Evolutionary conservation across 768 basidiomycete species (phyloP).

Genomic region (Hortiboletus campestris): DNA sequence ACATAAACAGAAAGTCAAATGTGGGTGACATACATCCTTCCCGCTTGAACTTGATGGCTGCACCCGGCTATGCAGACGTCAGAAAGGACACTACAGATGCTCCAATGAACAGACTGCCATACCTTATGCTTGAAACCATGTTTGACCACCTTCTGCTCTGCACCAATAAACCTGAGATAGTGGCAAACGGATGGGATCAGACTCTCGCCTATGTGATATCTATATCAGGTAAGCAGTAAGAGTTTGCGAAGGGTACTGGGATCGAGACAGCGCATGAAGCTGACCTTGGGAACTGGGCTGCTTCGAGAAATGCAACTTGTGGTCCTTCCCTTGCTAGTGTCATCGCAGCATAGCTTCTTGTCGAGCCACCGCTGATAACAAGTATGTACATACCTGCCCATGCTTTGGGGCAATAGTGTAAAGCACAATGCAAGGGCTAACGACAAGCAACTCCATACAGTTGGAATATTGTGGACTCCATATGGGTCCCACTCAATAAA

Average conservation of each 20-base stretch:
- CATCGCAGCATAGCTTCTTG: conserved; percentile 54
- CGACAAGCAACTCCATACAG: conserved; percentile 12
- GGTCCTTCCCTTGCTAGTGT: conserved; percentile 56
- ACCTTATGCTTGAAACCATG: conserved; percentile 52
- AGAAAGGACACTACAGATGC: neutral
- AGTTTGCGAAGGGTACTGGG: neutral
- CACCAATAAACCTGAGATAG: conserved; percentile 51
- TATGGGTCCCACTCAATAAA: neutral
- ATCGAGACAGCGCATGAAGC: neutral
- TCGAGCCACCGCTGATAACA: conserved; percentile 61
- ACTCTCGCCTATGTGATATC: conserved; percentile 51
- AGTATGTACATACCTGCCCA: conserved; percentile 35
- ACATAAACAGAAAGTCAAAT: neutral
- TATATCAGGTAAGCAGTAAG: conserved; percentile 16
- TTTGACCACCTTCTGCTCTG: conserved; percentile 41
- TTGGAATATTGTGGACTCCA: conserved; percentile 20
- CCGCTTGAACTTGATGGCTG: conserved; percentile 58
- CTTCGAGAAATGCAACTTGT: conserved; percentile 56
- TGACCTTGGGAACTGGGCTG: conserved; percentile 54
- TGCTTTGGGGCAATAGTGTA: conserved; percentile 14
- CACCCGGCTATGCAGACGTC: conserved; percentile 46
- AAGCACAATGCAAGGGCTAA: neutral
- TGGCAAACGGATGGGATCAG: conserved; percentile 50
- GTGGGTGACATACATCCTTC: conserved; percentile 51
- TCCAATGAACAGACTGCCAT: neutral